These are phyloP conservation scores for Fraxinus latifolia DNA, from an alignment of 305 asterid genomes.

Conservation along the genomic window DNA sequence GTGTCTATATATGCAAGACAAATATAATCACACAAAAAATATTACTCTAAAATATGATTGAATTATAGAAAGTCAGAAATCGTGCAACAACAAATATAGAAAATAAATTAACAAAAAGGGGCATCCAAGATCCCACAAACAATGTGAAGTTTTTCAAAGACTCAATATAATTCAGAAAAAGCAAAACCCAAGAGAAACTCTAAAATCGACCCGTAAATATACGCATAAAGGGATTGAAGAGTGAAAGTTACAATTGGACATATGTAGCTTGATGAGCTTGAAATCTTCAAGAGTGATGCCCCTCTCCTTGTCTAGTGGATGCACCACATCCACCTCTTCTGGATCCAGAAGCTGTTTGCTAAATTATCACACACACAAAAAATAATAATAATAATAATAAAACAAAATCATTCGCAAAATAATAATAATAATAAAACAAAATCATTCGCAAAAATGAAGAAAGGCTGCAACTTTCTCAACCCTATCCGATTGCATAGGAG, in stretches of 20 bases:
- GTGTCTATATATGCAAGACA: conserved; percentile 9
- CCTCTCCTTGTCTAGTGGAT: conserved; percentile 66
- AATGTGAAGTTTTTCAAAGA: not conserved
- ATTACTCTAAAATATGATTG: not conserved
- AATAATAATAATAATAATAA: no score
- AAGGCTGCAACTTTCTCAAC: not conserved
- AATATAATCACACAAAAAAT: not conserved
- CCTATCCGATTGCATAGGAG: not conserved
- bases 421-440: not conserved
- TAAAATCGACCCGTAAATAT: not conserved
- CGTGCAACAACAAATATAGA: not conserved
- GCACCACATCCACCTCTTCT: conserved; percentile 78
- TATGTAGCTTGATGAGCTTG: conserved; percentile 83
- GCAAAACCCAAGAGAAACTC: conserved; percentile 1
- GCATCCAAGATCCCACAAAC: not conserved
- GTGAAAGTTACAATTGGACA: conserved; percentile 59
- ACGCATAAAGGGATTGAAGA: not conserved
- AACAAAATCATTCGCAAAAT: not conserved
- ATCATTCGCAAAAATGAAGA: conserved; percentile 1
- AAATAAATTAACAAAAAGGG: not conserved
- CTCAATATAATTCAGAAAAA: not conserved
- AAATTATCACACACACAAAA: not conserved
- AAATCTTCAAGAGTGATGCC: conserved; percentile 82
- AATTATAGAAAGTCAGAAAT: not conserved
- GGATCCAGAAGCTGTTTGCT: conserved; percentile 80